These are phyloP conservation scores for Pulveroboletus sp. DNA, from an alignment of 768 basidiomycete genomes.

Conservation along the genomic window DNA sequence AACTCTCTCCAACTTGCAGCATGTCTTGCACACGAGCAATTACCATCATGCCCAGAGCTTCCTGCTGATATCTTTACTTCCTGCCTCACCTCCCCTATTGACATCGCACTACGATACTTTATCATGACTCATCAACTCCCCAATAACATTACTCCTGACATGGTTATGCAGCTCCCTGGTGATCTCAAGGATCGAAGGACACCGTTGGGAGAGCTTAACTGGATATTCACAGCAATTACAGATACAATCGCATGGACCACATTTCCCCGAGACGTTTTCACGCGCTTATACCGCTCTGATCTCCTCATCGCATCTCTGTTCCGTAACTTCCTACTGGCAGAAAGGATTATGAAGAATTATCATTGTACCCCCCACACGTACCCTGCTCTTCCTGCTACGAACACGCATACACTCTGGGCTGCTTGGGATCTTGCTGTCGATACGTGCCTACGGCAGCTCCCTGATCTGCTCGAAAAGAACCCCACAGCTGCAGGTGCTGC, in stretches of 20 bases:
- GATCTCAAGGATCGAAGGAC: slow-evolving; percentile 96
- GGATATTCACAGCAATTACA: slow-evolving; percentile 99
- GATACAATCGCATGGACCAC: slow-evolving; percentile 99
- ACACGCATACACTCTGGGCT: slow-evolving; percentile 94
- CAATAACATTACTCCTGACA: slow-evolving; percentile 75
- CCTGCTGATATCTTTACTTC: slow-evolving; percentile 98
- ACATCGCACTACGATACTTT: slow-evolving; percentile 92
- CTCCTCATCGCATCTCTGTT: slow-evolving; percentile 94
- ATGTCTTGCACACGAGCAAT: slow-evolving; percentile 83
- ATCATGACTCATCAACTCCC: slow-evolving; percentile 87
- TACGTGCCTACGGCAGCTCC: slow-evolving; percentile 89
- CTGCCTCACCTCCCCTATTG: slow-evolving; percentile 96
- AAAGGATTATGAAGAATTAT: slow-evolving; percentile 97
- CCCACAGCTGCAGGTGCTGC: slow-evolving; percentile 18
- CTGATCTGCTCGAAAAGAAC: slow-evolving; percentile 59
- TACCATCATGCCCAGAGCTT: slow-evolving; percentile 93
- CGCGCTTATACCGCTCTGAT: slow-evolving; percentile 90
- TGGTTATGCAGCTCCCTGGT: slow-evolving; percentile 93
- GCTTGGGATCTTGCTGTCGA: slow-evolving; percentile 98
- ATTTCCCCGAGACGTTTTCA: slow-evolving; percentile 90
- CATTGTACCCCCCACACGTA: slow-evolving; percentile 94
- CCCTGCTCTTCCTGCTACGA: slow-evolving; percentile 90
- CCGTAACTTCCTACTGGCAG: slow-evolving; percentile 94
- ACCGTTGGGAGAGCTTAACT: slow-evolving; percentile 96
- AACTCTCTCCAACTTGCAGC: slow-evolving; percentile 94